These are phyloP conservation scores for Pythium myriotylum DNA, from an alignment of 352 stramenopile species.

Conservation along the genomic window DNA sequence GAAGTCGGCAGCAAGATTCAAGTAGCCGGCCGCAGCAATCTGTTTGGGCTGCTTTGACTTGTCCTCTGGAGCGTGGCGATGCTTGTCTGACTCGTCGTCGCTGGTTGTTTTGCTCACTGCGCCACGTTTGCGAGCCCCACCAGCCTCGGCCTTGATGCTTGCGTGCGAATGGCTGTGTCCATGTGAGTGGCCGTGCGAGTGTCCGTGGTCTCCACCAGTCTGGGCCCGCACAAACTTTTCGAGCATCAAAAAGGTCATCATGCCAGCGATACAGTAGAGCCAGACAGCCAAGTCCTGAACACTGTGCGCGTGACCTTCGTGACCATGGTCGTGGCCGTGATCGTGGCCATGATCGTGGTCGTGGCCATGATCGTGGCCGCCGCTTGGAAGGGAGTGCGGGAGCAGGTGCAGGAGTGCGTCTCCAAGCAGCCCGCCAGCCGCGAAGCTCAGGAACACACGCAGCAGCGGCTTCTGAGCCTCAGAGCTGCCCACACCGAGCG, in stretches of 20 bases:
- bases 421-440: conserved; percentile 84
- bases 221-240: conserved; percentile 82
- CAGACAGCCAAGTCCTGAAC: conserved; percentile 69
- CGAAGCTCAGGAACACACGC: conserved; percentile 88
- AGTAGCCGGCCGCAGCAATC: conserved; percentile 82
- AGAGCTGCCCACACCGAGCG: conserved; percentile 53
- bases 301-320: conserved; percentile 55
- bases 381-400: conserved; percentile 77
- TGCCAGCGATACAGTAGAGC: conserved; percentile 75
- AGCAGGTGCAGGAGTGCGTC: conserved; percentile 91
- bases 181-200: conserved; percentile 24
- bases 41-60: conserved; percentile 30
- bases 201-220: conserved; percentile 36
- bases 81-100: conserved; percentile 20
- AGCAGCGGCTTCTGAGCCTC: conserved; percentile 72
- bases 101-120: conserved; percentile 28
- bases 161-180: conserved; percentile 34
- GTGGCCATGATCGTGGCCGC: conserved; percentile 13
- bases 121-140: conserved; percentile 11
- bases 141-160: conserved; percentile 32
- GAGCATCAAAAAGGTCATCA: conserved; percentile 79
- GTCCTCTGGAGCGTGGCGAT: conserved; percentile 15
- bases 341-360: conserved; percentile 16
- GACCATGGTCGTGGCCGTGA: conserved; percentile 37
- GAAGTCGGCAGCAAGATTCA: conserved; percentile 92